phyloP scores from a whole-genome alignment of 257 asterid species.

The Craterostigma plantagineum region DNA sequence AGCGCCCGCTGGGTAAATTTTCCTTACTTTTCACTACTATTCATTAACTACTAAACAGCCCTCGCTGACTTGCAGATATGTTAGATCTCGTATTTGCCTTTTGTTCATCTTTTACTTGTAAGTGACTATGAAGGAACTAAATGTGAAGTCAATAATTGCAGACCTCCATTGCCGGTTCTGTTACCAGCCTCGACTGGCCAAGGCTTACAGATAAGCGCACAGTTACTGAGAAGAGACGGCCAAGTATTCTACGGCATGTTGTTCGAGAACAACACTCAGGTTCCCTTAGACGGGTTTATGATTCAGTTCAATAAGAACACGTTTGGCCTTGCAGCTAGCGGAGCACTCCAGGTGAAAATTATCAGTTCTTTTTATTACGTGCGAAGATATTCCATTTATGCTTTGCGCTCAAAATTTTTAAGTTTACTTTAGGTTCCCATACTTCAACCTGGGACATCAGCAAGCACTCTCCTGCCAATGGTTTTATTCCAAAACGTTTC shows the following conservation, averaged over 20 bases:
- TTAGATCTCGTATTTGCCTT: too few species aligned
- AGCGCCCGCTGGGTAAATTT: conserved; percentile 36
- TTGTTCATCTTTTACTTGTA: too few species aligned
- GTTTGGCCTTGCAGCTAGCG: conserved; percentile 88
- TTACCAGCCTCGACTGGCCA: conserved; percentile 69
- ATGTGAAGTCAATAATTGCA: conserved; percentile 19
- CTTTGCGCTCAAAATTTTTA: not conserved
- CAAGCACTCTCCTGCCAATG: conserved; percentile 76
- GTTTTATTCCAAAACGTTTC: conserved; percentile 71
- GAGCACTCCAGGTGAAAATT: conserved; percentile 68
- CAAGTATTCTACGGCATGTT: conserved; percentile 88
- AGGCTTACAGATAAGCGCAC: conserved; percentile 94
- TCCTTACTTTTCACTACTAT: too few species aligned
- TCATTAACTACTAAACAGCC: too few species aligned
- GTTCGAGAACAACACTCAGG: conserved; percentile 68
- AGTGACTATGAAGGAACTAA: too few species aligned
- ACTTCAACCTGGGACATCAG: conserved; percentile 80
- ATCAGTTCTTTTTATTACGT: not conserved
- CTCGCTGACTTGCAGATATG: too few species aligned
- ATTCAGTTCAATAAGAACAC: conserved; percentile 97
- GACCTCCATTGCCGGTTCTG: conserved; percentile 72
- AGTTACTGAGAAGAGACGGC: conserved; percentile 68
- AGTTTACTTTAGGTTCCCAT: conserved; percentile 50
- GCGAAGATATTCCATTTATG: not conserved
- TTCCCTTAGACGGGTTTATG: conserved; percentile 89